Conservation (phyloP, 345 rosid species). For the Passiflora organensis region DNA sequence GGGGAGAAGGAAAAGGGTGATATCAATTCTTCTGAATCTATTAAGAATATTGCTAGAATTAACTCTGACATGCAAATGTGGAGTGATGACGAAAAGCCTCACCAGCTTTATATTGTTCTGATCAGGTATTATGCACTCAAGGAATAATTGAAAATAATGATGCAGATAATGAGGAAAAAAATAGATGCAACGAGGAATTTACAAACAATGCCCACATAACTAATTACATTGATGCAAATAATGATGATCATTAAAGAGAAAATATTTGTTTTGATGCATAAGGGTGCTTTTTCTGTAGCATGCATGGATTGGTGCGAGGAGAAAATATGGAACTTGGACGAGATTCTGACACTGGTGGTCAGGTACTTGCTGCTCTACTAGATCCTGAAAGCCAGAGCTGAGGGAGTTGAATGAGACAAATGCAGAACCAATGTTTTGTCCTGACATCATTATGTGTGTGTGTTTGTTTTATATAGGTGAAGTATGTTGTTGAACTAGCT, state of each 20-base stretch:
- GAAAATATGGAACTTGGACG: constrained; percentile 82
- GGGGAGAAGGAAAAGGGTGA: constrained; percentile 71
- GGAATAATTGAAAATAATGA: too few species aligned
- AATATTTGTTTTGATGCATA: not conserved
- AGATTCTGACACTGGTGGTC: constrained; percentile 80
- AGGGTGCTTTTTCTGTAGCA: constrained; percentile 23
- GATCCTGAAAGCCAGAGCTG: too few species aligned
- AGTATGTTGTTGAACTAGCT: constrained; percentile 69
- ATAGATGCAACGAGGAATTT: too few species aligned
- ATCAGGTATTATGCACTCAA: constrained; percentile 40
- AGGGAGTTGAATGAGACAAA: too few species aligned
- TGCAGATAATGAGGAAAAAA: too few species aligned
- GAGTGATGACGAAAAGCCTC: constrained; percentile 59
- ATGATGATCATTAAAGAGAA: not conserved
- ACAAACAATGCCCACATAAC: too few species aligned
- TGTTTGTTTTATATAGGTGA: constrained; percentile 50
- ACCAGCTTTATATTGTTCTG: constrained; percentile 65
- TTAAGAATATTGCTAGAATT: constrained; percentile 37
- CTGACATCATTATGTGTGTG: not conserved
- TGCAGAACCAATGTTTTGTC: too few species aligned
- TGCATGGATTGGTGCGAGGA: constrained; percentile 69
- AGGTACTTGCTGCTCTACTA: constrained; percentile 30
- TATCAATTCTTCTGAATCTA: constrained; percentile 31
- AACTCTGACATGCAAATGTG: constrained; percentile 65
- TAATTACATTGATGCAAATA: too few species aligned